Evolutionary conservation across 768 basidiomycete genomes (phyloP).

Genomic region (Psilocybe subaeruginosa): DNA sequence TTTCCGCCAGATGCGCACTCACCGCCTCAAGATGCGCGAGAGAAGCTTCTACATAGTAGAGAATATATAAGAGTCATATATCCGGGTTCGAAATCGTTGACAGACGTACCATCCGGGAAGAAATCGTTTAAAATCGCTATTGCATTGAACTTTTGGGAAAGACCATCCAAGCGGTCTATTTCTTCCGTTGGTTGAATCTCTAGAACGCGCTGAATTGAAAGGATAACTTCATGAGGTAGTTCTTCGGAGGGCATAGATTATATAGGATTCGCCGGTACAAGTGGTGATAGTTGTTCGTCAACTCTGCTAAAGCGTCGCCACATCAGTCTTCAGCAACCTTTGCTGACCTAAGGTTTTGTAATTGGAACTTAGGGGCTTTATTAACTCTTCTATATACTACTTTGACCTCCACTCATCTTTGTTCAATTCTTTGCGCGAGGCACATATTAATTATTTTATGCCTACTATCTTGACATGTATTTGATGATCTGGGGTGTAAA

Average conservation of each 20-base stretch:
- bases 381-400: too few relatives aligned
- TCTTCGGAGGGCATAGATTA: constrained; percentile 44
- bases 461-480: too few relatives aligned
- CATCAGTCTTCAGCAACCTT: not conserved
- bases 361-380: not conserved
- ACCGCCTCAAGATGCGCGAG: constrained; percentile 73
- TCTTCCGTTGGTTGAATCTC: constrained; percentile 48
- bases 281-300: too few relatives aligned
- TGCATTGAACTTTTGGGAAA: constrained; percentile 60
- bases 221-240: constrained; percentile 67
- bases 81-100: not conserved
- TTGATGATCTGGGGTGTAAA: too few relatives aligned
- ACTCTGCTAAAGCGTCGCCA: too few relatives aligned
- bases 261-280: not conserved
- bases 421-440: too few relatives aligned
- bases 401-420: too few relatives aligned
- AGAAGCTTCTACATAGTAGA: constrained; percentile 62
- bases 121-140: constrained; percentile 65
- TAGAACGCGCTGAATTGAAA: constrained; percentile 73
- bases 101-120: constrained; percentile 74
- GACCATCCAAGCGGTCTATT: constrained; percentile 59
- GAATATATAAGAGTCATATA: not conserved
- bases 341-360: not conserved
- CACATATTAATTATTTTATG: too few relatives aligned
- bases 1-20: constrained; percentile 66